Base-by-base conservation (phyloP, 163 green algal genomes). In the Chlorella variabilis region DNA sequence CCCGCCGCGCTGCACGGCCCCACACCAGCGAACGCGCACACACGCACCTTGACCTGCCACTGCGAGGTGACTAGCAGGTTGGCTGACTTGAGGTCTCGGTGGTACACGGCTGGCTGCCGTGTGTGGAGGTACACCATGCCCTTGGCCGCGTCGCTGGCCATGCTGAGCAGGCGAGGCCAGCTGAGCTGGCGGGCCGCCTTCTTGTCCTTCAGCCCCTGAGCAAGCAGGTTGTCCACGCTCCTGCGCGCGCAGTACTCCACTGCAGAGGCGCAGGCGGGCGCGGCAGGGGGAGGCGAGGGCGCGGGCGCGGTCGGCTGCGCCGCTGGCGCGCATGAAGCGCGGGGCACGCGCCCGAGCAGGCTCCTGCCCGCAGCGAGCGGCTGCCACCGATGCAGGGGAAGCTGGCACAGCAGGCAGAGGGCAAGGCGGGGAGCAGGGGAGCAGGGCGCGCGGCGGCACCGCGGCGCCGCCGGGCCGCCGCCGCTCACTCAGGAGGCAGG, bases 101-200 rank as follows among this genome's bases (percentile, higher is more conserved):
- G 91, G 56, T 92, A 51, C 45, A 95, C 86, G 31, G 85, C 67
- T 1, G 87, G 88, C n/a, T 71, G 56, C 62, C 86, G 87, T 3
- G 61, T 83, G 83, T 95, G 91, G 39, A 94, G 83, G 76, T 93
- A 92, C 33, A 90, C 54, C 90, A 95, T 95, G 76, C 92, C 93
- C 20, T 63, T 63, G 2, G 71, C 71, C 7, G 91, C 88, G 73
- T 90, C 91, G n/a, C 86, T 73, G 0, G 85, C 82, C 29, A 95
- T 89, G 48, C 41, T 41, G 75, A 94, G 73, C 45, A 89, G 80
- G 20, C 84, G 82, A 18, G 78, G 33, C 89, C 90, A 94, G 27
- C 56, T 76, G 25, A 94, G 75, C 75, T 81, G 58, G 45, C 56
- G 63, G 29, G 71, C 51, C 3, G 33, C 20, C 39, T 49, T n/a